A percentile compares a stretch with the other conserved stretches of the same genome.
Evolutionary conservation across 345 rosid genomes (phyloP).

Genomic region (Kandelia obovata): DNA sequence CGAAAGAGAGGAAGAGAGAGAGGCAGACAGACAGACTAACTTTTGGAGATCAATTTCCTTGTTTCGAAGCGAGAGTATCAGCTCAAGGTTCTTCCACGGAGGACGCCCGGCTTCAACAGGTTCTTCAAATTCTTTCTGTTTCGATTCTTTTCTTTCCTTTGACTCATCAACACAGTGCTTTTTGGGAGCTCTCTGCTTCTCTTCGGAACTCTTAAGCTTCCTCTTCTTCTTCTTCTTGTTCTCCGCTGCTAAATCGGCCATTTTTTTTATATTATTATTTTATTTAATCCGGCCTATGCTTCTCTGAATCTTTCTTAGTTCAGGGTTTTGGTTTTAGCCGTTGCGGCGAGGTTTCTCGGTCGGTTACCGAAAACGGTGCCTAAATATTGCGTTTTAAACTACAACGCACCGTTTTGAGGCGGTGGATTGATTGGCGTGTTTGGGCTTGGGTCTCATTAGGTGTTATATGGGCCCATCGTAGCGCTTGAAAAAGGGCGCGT

Average conservation of each 20-base stretch:
- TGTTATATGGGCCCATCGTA: too few species aligned
- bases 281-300: too few species aligned
- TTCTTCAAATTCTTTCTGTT: constrained; percentile 11
- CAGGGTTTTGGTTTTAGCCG: too few species aligned
- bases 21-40: constrained; percentile 37
- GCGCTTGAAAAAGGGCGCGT: too few species aligned
- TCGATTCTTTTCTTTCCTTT: constrained; percentile 19
- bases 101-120: constrained; percentile 36
- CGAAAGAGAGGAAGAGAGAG: not conserved
- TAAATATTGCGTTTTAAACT: too few species aligned
- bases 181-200: constrained; percentile 27
- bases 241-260: constrained; percentile 34
- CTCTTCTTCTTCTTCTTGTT: constrained; percentile 35
- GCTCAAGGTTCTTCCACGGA: constrained; percentile 74
- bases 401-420: too few species aligned
- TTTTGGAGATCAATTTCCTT: constrained; percentile 43
- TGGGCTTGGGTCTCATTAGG: too few species aligned
- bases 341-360: too few species aligned
- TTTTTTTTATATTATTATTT: not conserved
- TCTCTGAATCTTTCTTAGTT: too few species aligned
- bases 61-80: constrained; percentile 54
- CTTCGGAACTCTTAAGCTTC: constrained; percentile 27
- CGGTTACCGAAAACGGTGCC: too few species aligned
- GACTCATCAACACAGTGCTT: constrained; percentile 23
- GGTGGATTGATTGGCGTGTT: too few species aligned